Evolutionary conservation across 1,284 basidiomycete genomes (phyloP), one percentile per base, ranked within the genome.

Genomic region (Ustilago vetiveriae): DNA sequence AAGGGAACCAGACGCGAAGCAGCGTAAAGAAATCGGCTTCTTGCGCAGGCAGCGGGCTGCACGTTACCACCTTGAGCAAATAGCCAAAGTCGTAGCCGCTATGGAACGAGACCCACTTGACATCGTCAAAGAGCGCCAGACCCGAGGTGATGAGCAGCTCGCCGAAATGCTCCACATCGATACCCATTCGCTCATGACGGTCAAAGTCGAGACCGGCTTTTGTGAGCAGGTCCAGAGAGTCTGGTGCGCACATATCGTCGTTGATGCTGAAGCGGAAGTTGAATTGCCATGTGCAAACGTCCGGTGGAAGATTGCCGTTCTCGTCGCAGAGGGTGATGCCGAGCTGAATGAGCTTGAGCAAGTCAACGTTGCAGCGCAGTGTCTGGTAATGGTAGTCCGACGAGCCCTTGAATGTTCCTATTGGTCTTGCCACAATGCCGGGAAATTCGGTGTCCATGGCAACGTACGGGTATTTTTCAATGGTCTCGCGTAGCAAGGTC

Each of bases 391-490:
- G 95, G 81, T 98, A 98, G 84, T 99, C 95, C 16, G 93, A 93
- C 11, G 92, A 93, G 0, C 94, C 95, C 83, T 93, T 94, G 86
- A 97, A 98, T 33, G 89, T 87, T 13, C 95, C 95, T 81, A 98
- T 97, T 13, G 96, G 95, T 17, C 96, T 88, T 9, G 95, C 96
- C 37, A 99, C 95, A 44, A 98, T 95, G 9, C 96, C 96, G 24
- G 95, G 95, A 82, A 98, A 98, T 83, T 98, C 96, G 64, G 96
- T 98, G 82, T 98, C 95, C 93, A 98, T 95, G 71, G 94, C 92
- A 76, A 98, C 89, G 84, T 90, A 97, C 7, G 94, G 92, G 84
- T 94, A 96, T 75, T 88, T 86, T 74, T 96, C 93, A 71, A 98
- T 90, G 51, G 90, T 85, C 46, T 90, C 88, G 54, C 95, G 89